Conservation (phyloP, 306 rosid species). For the Mimosa bimucronata region DNA sequence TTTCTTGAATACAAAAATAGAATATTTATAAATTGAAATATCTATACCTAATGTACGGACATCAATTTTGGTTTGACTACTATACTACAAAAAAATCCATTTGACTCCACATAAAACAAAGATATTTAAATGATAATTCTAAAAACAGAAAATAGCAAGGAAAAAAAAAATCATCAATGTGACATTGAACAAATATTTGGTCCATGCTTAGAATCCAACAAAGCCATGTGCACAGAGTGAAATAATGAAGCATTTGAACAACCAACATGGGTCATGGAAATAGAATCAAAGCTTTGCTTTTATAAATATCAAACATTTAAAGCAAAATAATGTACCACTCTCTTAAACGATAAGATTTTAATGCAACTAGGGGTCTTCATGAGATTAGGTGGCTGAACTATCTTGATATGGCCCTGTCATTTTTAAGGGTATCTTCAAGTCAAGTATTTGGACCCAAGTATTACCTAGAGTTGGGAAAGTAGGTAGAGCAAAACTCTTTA, state of each 20-base stretch:
- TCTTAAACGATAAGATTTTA: not conserved
- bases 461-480: not conserved
- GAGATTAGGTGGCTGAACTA: not conserved
- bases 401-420: not conserved
- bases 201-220: not conserved
- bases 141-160: not conserved
- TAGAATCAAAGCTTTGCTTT: not conserved
- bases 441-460: not conserved
- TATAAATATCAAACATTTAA: slow-evolving; percentile 3
- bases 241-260: slow-evolving; percentile 3
- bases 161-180: not conserved
- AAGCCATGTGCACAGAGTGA: not conserved
- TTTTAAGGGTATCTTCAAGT: not conserved
- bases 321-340: not conserved
- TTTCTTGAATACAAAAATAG: not conserved
- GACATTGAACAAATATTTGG: not conserved
- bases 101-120: not conserved
- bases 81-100: not conserved
- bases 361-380: not conserved
- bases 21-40: not conserved
- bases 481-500: too few relatives aligned
- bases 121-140: not conserved
- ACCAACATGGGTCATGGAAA: not conserved
- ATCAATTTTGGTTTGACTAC: not conserved
- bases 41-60: not conserved